Evolutionary conservation across 306 rosid species (phyloP).

Genomic region (Potentilla sterilis): DNA sequence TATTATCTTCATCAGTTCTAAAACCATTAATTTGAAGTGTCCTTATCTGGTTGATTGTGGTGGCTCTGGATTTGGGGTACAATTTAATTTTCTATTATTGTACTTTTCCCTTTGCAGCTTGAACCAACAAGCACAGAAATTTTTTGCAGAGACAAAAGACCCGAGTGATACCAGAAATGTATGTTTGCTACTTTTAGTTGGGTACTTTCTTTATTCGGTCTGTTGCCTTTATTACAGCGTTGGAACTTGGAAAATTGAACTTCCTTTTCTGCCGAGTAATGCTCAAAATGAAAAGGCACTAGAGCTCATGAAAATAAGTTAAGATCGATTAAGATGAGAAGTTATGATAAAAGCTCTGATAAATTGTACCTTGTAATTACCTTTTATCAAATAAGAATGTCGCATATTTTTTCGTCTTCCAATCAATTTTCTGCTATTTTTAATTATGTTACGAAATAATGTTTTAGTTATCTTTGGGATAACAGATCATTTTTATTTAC

Average conservation of each 20-base stretch:
- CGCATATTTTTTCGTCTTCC: constrained; percentile 19
- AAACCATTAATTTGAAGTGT: neutral
- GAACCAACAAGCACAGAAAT: constrained; percentile 85
- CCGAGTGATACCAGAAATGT: constrained; percentile 80
- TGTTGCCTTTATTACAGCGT: neutral
- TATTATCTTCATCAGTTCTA: neutral
- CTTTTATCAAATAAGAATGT: constrained; percentile 10
- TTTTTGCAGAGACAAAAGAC: constrained; percentile 68
- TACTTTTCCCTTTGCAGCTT: constrained; percentile 61
- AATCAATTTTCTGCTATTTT: constrained; percentile 17
- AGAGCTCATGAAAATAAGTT: neutral
- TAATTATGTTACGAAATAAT: constrained; percentile 6
- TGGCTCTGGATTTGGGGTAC: constrained; percentile 19
- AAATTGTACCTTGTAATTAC: neutral
- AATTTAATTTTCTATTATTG: constrained; percentile 27
- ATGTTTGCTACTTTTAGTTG: constrained; percentile 41
- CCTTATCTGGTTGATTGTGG: constrained; percentile 14
- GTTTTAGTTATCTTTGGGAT: constrained; percentile 12
- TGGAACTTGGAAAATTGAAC: neutral
- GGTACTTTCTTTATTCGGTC: constrained; percentile 15
- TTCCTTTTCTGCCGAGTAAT: neutral
- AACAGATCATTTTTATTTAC: constrained; percentile 17
- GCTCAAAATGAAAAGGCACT: neutral
- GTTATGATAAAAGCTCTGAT: neutral
- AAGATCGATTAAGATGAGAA: neutral